Conservation (phyloP, 768 basidiomycete species). For the Pisolithus orientalis region DNA sequence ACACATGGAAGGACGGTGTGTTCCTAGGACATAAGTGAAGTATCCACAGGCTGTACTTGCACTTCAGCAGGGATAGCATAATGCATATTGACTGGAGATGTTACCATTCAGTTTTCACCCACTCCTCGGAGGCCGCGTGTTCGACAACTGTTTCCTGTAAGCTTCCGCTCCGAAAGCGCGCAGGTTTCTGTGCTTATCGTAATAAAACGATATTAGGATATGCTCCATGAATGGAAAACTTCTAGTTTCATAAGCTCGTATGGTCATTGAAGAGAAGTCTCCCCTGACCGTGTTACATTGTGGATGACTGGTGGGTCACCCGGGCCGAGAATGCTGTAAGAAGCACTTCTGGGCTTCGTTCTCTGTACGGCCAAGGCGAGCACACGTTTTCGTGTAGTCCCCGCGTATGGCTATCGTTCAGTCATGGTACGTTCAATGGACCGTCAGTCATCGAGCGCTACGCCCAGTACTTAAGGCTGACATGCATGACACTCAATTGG, state of each 20-base stretch:
- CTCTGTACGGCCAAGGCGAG: constrained; percentile 49
- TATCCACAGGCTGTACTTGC: constrained; percentile 28
- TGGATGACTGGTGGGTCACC: constrained; percentile 20
- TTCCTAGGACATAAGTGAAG: constrained; percentile 28
- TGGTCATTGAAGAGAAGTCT: not conserved
- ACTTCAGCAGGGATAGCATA: constrained; percentile 6
- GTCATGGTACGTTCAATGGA: constrained; percentile 13
- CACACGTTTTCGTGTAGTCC: constrained; percentile 36
- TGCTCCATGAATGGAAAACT: constrained; percentile 42
- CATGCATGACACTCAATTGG: not conserved
- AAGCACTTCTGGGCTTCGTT: constrained; percentile 40
- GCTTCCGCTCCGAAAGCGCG: constrained; percentile 45
- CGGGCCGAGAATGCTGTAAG: constrained; percentile 32
- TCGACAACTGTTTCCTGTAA: constrained; percentile 31
- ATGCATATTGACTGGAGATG: not conserved
- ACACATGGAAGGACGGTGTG: constrained; percentile 15
- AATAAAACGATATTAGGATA: constrained; percentile 41
- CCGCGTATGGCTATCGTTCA: constrained; percentile 33
- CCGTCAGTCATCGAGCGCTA: too few relatives aligned
- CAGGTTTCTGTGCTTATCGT: constrained; percentile 34
- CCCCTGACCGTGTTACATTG: constrained; percentile 19
- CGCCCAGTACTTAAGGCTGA: too few relatives aligned
- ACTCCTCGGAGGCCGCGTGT: constrained; percentile 33
- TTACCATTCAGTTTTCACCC: constrained; percentile 28
- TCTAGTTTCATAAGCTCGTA: constrained; percentile 13